Percentiles rank a stretch among this genome's conserved stretches.
Conservation (phyloP, 345 rosid species). For the Viola odorata region DNA sequence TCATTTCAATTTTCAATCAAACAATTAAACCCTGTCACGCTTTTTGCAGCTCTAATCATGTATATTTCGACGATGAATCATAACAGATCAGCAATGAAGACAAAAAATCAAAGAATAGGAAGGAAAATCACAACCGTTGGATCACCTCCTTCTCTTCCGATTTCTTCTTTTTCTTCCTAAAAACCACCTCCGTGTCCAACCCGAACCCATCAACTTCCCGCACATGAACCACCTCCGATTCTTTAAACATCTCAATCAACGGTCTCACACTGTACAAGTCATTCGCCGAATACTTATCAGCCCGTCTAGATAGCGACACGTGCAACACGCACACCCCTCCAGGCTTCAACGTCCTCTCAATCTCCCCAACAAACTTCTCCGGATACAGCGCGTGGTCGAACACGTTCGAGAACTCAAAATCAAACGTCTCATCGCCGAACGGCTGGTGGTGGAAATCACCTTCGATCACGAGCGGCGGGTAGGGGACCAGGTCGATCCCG, state of each 20-base stretch:
- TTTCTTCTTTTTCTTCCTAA: constrained; percentile 38
- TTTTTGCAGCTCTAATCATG: too few relatives aligned
- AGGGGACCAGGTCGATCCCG: constrained; percentile 86
- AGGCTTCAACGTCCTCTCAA: constrained; percentile 69
- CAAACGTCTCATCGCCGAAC: constrained; percentile 56
- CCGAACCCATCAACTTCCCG: constrained; percentile 89
- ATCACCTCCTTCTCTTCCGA: not conserved
- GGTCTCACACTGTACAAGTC: constrained; percentile 59
- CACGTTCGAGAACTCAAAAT: constrained; percentile 90
- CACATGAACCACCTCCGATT: constrained; percentile 51
- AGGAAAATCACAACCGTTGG: constrained; percentile 4
- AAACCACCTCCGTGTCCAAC: constrained; percentile 82
- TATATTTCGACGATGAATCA: not conserved
- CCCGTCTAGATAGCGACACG: constrained; percentile 52
- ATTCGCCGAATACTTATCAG: constrained; percentile 88
- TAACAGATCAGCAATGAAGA: not conserved
- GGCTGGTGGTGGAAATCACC: constrained; percentile 88
- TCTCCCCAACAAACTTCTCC: constrained; percentile 64
- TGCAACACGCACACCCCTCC: constrained; percentile 70
- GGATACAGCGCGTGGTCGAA: constrained; percentile 88
- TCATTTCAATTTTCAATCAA: too few relatives aligned
- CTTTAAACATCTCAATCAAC: constrained; percentile 44
- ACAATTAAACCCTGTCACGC: too few relatives aligned
- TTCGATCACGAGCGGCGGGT: constrained; percentile 61
- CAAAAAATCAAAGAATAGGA: not conserved